Percentiles rank a stretch among this genome's conserved stretches.
phyloP scores from a whole-genome alignment of 306 rosid species.

The Vicia sativa region DNA sequence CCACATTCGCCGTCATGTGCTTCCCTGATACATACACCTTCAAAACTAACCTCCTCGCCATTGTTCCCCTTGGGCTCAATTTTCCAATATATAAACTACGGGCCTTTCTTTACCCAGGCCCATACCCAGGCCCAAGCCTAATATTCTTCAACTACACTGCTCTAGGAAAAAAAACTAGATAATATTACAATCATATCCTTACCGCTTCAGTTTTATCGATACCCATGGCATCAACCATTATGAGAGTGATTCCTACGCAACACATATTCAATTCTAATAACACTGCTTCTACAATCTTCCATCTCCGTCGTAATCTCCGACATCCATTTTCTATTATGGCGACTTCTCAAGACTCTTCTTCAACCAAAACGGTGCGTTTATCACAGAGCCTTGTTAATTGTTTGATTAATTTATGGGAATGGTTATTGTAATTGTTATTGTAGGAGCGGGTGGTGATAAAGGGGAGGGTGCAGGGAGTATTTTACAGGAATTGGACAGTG shows the following conservation, averaged over 20 bases:
- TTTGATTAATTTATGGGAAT: neutral
- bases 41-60: conserved; percentile 40
- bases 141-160: neutral
- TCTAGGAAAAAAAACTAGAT: neutral
- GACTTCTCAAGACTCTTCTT: conserved; percentile 45
- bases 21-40: conserved; percentile 45
- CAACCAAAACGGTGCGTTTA: conserved; percentile 68
- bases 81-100: neutral
- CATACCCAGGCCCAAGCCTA: neutral
- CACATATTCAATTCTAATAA: conserved; percentile 44
- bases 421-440: neutral
- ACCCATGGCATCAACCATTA: conserved; percentile 30
- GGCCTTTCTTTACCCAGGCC: conserved; percentile 2
- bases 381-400: neutral
- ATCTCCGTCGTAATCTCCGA: conserved; percentile 43
- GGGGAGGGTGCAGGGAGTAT: conserved; percentile 79
- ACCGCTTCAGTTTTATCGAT: neutral
- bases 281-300: conserved; percentile 51
- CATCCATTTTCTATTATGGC: conserved; percentile 56
- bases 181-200: neutral
- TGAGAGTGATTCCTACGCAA: conserved; percentile 35
- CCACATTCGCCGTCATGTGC: conserved; percentile 57
- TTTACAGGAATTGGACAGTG: conserved; percentile 53
- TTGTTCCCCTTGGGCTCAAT: neutral
- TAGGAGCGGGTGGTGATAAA: conserved; percentile 76